A percentile compares a stretch with the other conserved stretches of the same genome.
Evolutionary conservation across 2,329 filamentous ascomycete genomes (phyloP).

Genomic region (Xylaria multiplex): DNA sequence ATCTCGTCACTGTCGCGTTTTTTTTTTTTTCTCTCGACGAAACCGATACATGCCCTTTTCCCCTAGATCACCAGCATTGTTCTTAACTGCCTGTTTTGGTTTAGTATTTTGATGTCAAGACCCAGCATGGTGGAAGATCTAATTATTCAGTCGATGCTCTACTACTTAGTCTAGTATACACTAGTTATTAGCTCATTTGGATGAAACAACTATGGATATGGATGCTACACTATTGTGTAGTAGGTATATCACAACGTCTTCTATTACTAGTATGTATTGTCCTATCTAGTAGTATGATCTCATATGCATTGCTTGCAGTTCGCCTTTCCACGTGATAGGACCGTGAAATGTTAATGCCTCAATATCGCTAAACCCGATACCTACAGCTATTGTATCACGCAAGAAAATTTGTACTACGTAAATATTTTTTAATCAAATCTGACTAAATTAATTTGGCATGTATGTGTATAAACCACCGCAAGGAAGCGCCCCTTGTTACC

Average conservation of each 20-base stretch:
- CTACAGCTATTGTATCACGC: conserved; percentile 14
- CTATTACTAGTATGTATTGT: background rate
- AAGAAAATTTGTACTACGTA: conserved; percentile 15
- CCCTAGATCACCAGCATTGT: conserved; percentile 25
- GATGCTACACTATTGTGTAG: background rate
- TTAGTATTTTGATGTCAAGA: conserved; percentile 36
- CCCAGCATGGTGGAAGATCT: conserved; percentile 28
- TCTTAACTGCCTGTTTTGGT: conserved; percentile 32
- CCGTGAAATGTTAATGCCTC: conserved; percentile 16
- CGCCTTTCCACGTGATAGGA: conserved; percentile 35
- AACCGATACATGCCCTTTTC: conserved; percentile 18
- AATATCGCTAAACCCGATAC: conserved; percentile 19
- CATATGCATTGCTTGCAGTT: conserved; percentile 32
- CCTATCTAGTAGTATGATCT: conserved; percentile 1
- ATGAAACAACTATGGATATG: conserved; percentile 25
- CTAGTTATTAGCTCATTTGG: conserved; percentile 19
- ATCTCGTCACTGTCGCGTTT: conserved; percentile 31
- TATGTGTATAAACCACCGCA: conserved; percentile 27
- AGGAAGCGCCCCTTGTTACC: conserved; percentile 15
- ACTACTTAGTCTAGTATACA: background rate
- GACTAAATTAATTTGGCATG: conserved; percentile 6
- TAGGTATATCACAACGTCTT: conserved; percentile 8
- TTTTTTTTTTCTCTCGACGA: background rate
- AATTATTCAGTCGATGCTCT: conserved; percentile 27
- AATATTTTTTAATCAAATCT: background rate